A percentile compares a stretch with the other conserved stretches of the same genome.
Conservation (phyloP, 164 flowering plant species). For the Aristolochia fimbriata region DNA sequence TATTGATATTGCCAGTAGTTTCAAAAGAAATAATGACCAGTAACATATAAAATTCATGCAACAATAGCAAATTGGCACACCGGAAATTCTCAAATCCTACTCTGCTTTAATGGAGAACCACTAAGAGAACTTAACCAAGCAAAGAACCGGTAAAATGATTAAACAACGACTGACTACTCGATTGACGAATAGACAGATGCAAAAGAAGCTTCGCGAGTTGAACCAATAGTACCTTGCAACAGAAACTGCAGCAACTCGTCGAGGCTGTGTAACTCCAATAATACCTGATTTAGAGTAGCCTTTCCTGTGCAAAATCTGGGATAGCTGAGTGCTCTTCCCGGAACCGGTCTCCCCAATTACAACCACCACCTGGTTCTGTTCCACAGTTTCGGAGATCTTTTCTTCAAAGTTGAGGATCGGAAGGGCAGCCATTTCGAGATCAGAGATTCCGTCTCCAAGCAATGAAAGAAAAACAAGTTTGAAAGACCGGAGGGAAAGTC, state of each 20-base stretch:
- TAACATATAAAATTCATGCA: too few species aligned
- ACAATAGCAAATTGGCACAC: too few species aligned
- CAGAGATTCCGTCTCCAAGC: too few species aligned
- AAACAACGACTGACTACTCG: neutral
- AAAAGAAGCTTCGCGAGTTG: neutral
- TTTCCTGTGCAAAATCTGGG: constrained; percentile 69
- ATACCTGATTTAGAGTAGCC: constrained; percentile 52
- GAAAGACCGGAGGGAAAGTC: too few species aligned
- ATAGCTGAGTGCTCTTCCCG: constrained; percentile 97
- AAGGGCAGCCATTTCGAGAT: constrained; percentile 34
- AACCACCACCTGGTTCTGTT: constrained; percentile 59
- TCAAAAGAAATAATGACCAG: too few species aligned
- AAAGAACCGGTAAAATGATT: too few species aligned
- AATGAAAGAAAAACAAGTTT: too few species aligned
- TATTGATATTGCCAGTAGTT: too few species aligned
- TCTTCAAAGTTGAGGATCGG: constrained; percentile 87
- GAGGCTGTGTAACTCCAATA: constrained; percentile 86
- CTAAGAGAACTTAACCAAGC: too few species aligned
- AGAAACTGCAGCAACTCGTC: constrained; percentile 94
- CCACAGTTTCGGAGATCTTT: constrained; percentile 65
- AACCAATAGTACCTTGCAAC: constrained; percentile 46
- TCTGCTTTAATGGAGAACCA: too few species aligned
- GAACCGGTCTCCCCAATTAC: constrained; percentile 97
- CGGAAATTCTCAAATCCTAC: too few species aligned
- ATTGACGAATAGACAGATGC: neutral